Conservation (phyloP, 441 rosid species). For the Syzygium syzygioides region DNA sequence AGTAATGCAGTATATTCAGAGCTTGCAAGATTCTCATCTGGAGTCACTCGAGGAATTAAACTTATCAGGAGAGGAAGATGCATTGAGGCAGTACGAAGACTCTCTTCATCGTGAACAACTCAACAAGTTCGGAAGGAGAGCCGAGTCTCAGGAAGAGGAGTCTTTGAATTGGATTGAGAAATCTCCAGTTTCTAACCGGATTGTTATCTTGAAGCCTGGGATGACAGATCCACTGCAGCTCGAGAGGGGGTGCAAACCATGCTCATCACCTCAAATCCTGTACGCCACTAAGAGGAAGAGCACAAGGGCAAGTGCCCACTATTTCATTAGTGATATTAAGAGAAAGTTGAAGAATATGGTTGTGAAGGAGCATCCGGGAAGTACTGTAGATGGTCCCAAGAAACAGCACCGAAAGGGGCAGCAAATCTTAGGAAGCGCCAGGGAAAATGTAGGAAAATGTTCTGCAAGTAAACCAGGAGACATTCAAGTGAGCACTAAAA, state of each 20-base stretch:
- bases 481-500: neutral
- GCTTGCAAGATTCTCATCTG: conserved; percentile 29
- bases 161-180: conserved; percentile 29
- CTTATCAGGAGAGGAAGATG: conserved; percentile 25
- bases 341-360: neutral
- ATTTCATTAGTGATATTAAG: neutral
- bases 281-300: neutral
- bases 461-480: neutral
- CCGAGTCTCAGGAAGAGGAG: conserved; percentile 40
- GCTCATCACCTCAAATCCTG: neutral
- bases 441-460: neutral
- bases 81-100: conserved; percentile 29
- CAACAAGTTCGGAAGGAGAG: conserved; percentile 50
- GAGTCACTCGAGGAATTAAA: conserved; percentile 30
- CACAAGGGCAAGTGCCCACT: neutral
- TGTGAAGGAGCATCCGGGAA: neutral
- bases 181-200: conserved; percentile 43
- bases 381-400: neutral
- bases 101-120: conserved; percentile 36
- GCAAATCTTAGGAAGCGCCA: neutral
- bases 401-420: neutral
- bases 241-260: neutral
- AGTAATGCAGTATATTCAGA: conserved; percentile 38
- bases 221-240: conserved; percentile 6
- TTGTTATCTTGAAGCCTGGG: conserved; percentile 84